Base-by-base conservation (phyloP, 177 flowering plant species). In the Vitis hybrid region DNA sequence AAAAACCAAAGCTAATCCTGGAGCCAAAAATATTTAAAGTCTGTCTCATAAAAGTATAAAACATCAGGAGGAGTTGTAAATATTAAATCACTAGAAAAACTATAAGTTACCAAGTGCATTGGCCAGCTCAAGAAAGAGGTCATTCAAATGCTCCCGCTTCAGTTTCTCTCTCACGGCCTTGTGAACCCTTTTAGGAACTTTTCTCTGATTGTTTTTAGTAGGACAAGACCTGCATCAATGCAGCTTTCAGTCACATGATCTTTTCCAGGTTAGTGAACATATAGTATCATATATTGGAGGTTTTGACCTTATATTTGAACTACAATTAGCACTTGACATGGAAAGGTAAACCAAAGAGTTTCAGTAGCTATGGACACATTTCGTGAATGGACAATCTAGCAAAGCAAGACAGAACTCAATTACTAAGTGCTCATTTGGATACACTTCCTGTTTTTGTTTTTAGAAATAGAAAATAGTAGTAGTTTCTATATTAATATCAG, bases 81-180 rank as follows among this genome's bases (percentile, higher is more conserved):
- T 45, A 60, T 26, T 11, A 69, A 22, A 16, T 20, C 19, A 13
- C 16, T 2, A 22, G 10, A 48, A 26, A 49, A 50, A 50, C 0
- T 54, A 56, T 8, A 22, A 31, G 16, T 65, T 79, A 83, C 86
- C 86, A 64, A 83, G 81, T 54, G 78, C 75, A 71, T 64, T 60
- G 29, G 79, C 84, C 11, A 83, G 77, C 5, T 83, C 80, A 55
- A 73, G 78, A 49, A 88, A 88, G 8, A 83, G 79, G 9, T 80
- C 85, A 71, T 92, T 90, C 80, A 89, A 79, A 34, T 88, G 87
- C 71, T 92, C 97, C 49, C 97, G 90, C 77, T 94, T 94, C 78
- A 81, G 52, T 73, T 86, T 94, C 86, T 93, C 98, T 82, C 98
- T 86, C 75, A 83, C 94, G 64, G 98, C 86, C 77, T 93, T 93